Evolutionary conservation across 1,284 basidiomycete genomes (phyloP).

Genomic region (Schizophyllum commune): DNA sequence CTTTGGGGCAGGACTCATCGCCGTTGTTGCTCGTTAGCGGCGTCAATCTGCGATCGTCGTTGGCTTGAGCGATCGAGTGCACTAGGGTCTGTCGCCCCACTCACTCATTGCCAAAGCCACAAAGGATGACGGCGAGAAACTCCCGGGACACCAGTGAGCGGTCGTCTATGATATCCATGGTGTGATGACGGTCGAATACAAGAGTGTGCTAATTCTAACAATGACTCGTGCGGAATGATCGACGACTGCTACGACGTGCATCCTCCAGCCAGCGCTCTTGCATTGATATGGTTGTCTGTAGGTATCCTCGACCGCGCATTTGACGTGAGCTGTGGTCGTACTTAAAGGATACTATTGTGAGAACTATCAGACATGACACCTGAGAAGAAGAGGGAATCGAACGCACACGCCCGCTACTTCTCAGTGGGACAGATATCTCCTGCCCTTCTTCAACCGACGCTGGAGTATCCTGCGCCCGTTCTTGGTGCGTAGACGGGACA

Average conservation of each 20-base stretch:
- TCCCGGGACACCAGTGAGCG: constrained; percentile 36
- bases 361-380: no score
- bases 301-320: no score
- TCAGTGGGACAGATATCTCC: constrained; percentile 52
- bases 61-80: constrained; percentile 12
- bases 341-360: no score
- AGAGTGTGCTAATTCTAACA: no score
- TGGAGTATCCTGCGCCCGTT: constrained; percentile 60
- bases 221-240: no score
- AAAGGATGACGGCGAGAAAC: constrained; percentile 79
- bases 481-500: constrained; percentile 57
- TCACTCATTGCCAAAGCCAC: constrained; percentile 84
- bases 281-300: no score
- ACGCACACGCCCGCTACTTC: background rate
- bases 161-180: no score
- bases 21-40: constrained; percentile 70
- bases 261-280: no score
- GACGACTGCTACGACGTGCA: no score
- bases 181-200: no score
- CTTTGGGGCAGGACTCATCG: constrained; percentile 75
- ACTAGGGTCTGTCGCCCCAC: constrained; percentile 16
- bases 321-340: no score
- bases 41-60: constrained; percentile 44
- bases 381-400: no score
- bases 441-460: constrained; percentile 49